Conservation (phyloP, 306 rosid species). For the Lathyrus sativus region DNA sequence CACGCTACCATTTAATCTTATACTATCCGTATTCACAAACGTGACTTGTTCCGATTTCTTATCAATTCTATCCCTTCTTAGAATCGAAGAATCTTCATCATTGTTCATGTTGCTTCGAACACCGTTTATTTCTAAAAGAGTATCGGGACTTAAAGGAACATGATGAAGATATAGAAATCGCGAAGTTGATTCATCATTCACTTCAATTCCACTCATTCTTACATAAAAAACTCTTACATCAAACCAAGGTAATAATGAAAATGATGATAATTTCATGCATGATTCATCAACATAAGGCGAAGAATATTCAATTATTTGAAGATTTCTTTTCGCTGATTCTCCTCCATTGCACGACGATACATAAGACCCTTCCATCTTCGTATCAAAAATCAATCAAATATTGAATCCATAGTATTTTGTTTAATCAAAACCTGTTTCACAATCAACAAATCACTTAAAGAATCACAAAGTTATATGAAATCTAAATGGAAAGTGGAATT, state of each 20-base stretch:
- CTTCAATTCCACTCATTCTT: constrained; percentile 68
- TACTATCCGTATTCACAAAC: constrained; percentile 82
- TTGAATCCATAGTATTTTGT: constrained; percentile 27
- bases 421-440: constrained; percentile 45
- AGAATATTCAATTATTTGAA: constrained; percentile 66
- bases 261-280: constrained; percentile 45
- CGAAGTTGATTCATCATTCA: constrained; percentile 74
- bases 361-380: constrained; percentile 70
- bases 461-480: not conserved
- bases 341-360: constrained; percentile 7
- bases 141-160: constrained; percentile 73
- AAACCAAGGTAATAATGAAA: constrained; percentile 75
- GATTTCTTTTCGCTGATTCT: constrained; percentile 36
- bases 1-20: constrained; percentile 72
- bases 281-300: constrained; percentile 67
- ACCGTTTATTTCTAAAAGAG: constrained; percentile 87
- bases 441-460: constrained; percentile 15
- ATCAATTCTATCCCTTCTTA: constrained; percentile 84
- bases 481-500: constrained; percentile 13
- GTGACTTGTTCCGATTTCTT: constrained; percentile 84
- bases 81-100: constrained; percentile 72
- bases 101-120: constrained; percentile 63
- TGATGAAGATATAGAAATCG: constrained; percentile 71
- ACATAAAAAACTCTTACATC: constrained; percentile 90
- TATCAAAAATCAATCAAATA: constrained; percentile 46